phyloP scores from a whole-genome alignment of 768 basidiomycete species.

The Coprinopsis marcescibilis region DNA sequence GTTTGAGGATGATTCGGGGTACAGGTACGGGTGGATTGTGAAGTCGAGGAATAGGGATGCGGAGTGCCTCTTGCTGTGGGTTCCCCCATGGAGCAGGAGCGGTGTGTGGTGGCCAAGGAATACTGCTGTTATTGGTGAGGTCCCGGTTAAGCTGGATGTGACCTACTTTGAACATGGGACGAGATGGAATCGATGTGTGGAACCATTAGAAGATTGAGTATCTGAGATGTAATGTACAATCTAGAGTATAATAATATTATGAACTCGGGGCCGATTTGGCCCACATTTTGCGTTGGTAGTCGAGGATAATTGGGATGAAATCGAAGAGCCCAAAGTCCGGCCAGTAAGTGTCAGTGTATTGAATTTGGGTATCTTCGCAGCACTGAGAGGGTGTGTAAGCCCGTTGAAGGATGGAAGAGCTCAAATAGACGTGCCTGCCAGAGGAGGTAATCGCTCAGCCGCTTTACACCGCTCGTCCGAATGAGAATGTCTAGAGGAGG shows the following conservation, averaged over 20 bases:
- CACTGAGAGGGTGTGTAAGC: conserved; percentile 40
- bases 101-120: conserved; percentile 20
- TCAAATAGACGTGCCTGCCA: conserved; percentile 74
- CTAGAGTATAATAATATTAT: no score
- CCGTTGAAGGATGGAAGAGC: background rate
- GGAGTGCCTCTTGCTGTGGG: conserved; percentile 16
- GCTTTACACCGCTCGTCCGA: conserved; percentile 85
- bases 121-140: conserved; percentile 16
- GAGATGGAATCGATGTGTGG: conserved; percentile 7
- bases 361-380: conserved; percentile 78
- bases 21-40: conserved; percentile 10
- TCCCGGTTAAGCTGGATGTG: conserved; percentile 13
- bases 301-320: conserved; percentile 80
- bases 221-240: no score
- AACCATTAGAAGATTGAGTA: conserved; percentile 1
- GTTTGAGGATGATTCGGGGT: conserved; percentile 9
- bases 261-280: conserved; percentile 17
- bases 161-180: conserved; percentile 9
- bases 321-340: conserved; percentile 88
- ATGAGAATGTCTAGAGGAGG: conserved; percentile 87
- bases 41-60: conserved; percentile 1
- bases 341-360: conserved; percentile 85
- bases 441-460: conserved; percentile 84
- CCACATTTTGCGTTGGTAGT: conserved; percentile 81
- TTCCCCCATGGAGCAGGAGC: conserved; percentile 16